A percentile compares a stretch with the other conserved stretches of the same genome.
These are phyloP conservation scores for Penicillium janthinellum DNA, from an alignment of 2,329 filamentous ascomycete species.

Conservation along the genomic window DNA sequence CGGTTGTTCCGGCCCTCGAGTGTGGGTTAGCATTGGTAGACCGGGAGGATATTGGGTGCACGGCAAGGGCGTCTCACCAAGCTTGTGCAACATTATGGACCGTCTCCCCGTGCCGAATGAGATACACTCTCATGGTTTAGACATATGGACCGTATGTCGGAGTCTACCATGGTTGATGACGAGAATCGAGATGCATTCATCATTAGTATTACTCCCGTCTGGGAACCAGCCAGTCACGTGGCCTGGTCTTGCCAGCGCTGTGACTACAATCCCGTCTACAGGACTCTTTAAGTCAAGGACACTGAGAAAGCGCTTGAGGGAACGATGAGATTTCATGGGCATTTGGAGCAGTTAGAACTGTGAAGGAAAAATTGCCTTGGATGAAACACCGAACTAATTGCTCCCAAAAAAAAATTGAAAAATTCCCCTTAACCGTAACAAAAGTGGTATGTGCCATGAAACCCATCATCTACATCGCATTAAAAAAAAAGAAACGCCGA, in stretches of 20 bases:
- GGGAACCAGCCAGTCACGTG: conserved; percentile 2
- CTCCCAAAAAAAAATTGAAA: conserved; percentile 24
- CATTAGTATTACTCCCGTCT: neutral
- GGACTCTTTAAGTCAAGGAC: conserved; percentile 9
- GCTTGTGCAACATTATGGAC: conserved; percentile 82
- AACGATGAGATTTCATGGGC: conserved; percentile 31
- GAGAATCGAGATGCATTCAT: neutral
- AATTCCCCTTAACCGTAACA: conserved; percentile 24
- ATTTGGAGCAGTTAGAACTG: conserved; percentile 37
- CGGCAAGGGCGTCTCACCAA: conserved; percentile 57
- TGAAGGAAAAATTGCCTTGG: conserved; percentile 35
- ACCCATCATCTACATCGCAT: conserved; percentile 34
- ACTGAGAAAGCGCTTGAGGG: conserved; percentile 26
- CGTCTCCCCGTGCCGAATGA: conserved; percentile 86
- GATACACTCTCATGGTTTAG: conserved; percentile 62
- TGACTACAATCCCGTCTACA: conserved; percentile 13
- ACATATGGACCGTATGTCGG: neutral
- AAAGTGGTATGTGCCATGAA: conserved; percentile 34
- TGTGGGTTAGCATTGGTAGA: neutral
- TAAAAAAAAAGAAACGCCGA: conserved; percentile 27
- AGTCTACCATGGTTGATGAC: neutral
- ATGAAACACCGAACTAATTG: conserved; percentile 36
- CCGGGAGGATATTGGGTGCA: neutral
- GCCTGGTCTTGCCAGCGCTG: neutral
- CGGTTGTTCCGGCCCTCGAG: conserved; percentile 72